phyloP scores from a whole-genome alignment of 2,329 filamentous ascomycete genomes.

The Verticillium nonalfalfae region DNA sequence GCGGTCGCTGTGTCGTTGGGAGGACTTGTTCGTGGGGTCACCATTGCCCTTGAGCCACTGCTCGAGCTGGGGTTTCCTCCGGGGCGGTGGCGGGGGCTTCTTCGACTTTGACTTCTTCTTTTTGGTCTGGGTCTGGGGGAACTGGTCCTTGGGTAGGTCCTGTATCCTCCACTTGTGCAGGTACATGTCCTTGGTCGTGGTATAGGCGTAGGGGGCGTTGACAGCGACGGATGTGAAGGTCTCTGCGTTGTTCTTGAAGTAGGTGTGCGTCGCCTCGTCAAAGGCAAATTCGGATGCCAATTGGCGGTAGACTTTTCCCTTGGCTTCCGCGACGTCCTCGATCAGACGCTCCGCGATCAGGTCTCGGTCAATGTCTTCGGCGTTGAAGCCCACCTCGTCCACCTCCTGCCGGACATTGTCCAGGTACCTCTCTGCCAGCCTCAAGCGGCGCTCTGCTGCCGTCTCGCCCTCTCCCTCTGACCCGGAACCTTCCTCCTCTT shows the following conservation, averaged over 20 bases:
- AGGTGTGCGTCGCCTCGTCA: slow-evolving; percentile 56
- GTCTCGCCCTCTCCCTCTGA: slow-evolving; percentile 75
- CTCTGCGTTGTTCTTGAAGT: slow-evolving; percentile 74
- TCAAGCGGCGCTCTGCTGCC: slow-evolving; percentile 77
- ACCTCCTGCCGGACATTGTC: slow-evolving; percentile 82
- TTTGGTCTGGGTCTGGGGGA: slow-evolving; percentile 42
- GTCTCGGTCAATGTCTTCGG: slow-evolving; percentile 87
- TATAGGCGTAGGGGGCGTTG: slow-evolving; percentile 77
- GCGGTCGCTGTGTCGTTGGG: slow-evolving; percentile 69
- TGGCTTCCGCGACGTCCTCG: slow-evolving; percentile 87
- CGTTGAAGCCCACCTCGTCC: slow-evolving; percentile 84
- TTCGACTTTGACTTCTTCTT: slow-evolving; percentile 36
- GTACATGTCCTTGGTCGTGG: slow-evolving; percentile 76
- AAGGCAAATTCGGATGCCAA: slow-evolving; percentile 71
- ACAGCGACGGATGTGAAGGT: slow-evolving; percentile 75
- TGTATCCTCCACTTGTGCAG: slow-evolving; percentile 88
- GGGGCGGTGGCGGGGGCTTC: slow-evolving; percentile 51
- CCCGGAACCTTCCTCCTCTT: slow-evolving; percentile 37
- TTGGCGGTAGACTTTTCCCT: slow-evolving; percentile 80
- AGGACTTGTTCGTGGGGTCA: slow-evolving; percentile 54
- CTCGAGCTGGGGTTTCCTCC: slow-evolving; percentile 56
- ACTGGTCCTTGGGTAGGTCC: slow-evolving; percentile 54
- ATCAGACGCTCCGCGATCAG: slow-evolving; percentile 84
- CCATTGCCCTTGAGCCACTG: slow-evolving; percentile 56
- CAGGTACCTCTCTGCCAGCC: slow-evolving; percentile 86